phyloP scores from a whole-genome alignment of 352 stramenopile species.

The Phytophthora sp. region DNA sequence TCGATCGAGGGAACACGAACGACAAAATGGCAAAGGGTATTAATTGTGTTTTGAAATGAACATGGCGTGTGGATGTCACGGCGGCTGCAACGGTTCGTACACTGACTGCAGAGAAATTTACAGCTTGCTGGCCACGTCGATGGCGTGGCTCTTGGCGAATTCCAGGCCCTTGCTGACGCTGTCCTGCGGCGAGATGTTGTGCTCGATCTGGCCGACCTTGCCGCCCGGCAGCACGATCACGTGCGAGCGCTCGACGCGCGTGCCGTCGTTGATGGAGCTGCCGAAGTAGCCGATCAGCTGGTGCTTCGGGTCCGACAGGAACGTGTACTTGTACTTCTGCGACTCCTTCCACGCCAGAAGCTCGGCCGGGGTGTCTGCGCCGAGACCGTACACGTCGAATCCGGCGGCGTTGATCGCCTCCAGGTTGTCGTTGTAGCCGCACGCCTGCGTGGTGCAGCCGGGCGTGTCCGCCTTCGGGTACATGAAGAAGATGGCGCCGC shows the following conservation, averaged over 20 bases:
- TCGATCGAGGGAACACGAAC: not conserved
- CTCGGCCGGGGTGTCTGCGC: conserved; percentile 68
- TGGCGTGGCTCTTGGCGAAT: conserved; percentile 55
- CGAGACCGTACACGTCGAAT: conserved; percentile 86
- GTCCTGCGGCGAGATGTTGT: conserved; percentile 77
- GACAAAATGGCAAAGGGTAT: conserved; percentile 27
- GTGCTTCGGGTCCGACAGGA: conserved; percentile 85
- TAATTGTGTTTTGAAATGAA: conserved; percentile 23
- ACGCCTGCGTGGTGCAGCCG: conserved; percentile 84
- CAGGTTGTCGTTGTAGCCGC: conserved; percentile 86
- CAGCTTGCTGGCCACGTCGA: conserved; percentile 39
- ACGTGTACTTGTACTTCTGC: conserved; percentile 81
- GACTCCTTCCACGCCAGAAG: conserved; percentile 81
- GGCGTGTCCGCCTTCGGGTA: conserved; percentile 88
- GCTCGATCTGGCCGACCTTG: conserved; percentile 73
- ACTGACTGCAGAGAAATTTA: conserved; percentile 20
- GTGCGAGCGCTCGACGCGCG: conserved; percentile 81
- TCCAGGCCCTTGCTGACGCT: conserved; percentile 82
- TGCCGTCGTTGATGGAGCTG: conserved; percentile 66
- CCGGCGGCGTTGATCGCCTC: conserved; percentile 73
- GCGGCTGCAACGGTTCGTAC: conserved; percentile 15
- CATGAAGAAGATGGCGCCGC: conserved; percentile 89
- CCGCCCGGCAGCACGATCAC: conserved; percentile 83
- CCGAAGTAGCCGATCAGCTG: conserved; percentile 81
- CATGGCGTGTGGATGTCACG: conserved; percentile 8